Evolutionary conservation across 495 filamentous ascomycete species (phyloP).

Genomic region (Cryomyces antarcticus): DNA sequence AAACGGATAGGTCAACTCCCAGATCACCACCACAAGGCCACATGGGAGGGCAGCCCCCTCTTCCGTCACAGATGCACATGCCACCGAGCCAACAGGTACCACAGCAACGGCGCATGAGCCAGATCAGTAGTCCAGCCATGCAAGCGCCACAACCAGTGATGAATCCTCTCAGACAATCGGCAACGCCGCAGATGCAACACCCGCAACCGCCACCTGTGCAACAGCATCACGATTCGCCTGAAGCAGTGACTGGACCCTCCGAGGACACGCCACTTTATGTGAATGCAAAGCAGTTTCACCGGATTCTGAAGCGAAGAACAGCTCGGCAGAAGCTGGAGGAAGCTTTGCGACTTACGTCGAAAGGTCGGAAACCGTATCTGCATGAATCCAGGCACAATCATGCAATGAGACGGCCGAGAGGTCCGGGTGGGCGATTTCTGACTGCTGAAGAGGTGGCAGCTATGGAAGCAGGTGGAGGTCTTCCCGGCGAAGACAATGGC

Average conservation of each 20-base stretch:
- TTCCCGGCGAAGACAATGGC: conserved; percentile 9
- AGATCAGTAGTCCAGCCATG: conserved; percentile 40
- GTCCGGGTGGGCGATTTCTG: conserved; percentile 90
- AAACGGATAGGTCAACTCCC: conserved; percentile 31
- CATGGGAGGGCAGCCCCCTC: conserved; percentile 23
- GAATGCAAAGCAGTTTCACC: conserved; percentile 97
- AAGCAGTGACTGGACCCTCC: conserved; percentile 45
- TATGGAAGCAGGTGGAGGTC: conserved; percentile 47
- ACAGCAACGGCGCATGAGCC: conserved; percentile 33
- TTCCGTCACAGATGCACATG: conserved; percentile 16
- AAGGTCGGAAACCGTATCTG: conserved; percentile 89
- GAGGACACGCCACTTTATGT: conserved; percentile 95
- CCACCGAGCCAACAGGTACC: conserved; percentile 14
- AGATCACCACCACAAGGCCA: conserved; percentile 31
- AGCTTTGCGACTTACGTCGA: conserved; percentile 71
- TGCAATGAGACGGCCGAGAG: conserved; percentile 87
- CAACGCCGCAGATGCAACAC: conserved; percentile 22
- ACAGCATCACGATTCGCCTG: conserved; percentile 61
- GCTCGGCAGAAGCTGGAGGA: conserved; percentile 89
- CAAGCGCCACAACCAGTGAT: conserved; percentile 28
- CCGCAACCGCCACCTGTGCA: conserved; percentile 29
- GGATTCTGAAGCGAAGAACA: conserved; percentile 83
- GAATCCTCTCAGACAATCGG: conserved; percentile 7
- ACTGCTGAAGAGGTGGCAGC: conserved; percentile 94
- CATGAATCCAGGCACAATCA: conserved; percentile 99